Conservation (phyloP, 345 rosid species). For the Eucalyptus microcorys region DNA sequence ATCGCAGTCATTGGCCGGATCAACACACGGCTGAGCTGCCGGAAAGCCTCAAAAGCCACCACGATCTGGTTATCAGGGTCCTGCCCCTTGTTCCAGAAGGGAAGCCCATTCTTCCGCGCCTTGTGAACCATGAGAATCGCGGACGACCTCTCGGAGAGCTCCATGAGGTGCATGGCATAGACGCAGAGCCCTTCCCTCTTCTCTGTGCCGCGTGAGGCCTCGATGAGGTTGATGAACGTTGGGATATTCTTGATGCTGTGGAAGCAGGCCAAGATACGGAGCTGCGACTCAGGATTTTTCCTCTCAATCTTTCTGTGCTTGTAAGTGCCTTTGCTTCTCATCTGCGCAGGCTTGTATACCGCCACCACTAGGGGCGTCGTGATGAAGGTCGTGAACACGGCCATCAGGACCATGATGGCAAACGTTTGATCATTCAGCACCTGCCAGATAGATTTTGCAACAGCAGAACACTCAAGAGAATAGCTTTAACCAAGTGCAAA, state of each 20-base stretch:
- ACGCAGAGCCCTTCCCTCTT: constrained; percentile 61
- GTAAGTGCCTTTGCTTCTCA: constrained; percentile 14
- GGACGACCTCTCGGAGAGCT: constrained; percentile 80
- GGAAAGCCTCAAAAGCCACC: constrained; percentile 73
- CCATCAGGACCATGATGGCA: constrained; percentile 74
- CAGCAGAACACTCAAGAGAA: background rate
- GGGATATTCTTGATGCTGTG: constrained; percentile 42
- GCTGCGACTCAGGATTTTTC: constrained; percentile 18
- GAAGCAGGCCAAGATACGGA: constrained; percentile 52
- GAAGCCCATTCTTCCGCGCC: constrained; percentile 68
- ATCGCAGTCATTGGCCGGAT: constrained; percentile 87
- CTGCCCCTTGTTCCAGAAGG: constrained; percentile 73
- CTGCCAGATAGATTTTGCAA: constrained; percentile 14
- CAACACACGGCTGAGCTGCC: constrained; percentile 43
- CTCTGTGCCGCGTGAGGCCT: constrained; percentile 71
- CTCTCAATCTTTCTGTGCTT: constrained; percentile 38
- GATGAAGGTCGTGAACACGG: constrained; percentile 68
- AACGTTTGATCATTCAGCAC: constrained; percentile 74
- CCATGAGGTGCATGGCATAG: constrained; percentile 90
- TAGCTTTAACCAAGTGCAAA: background rate
- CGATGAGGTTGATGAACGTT: constrained; percentile 54
- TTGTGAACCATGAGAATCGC: constrained; percentile 89
- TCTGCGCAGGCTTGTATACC: constrained; percentile 48
- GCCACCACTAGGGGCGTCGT: constrained; percentile 65
- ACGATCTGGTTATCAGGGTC: constrained; percentile 35